Evolutionary conservation across 2,329 filamentous ascomycete genomes (phyloP), one percentile per base, ranked within the genome.

Genomic region (Ambrosiella xylebori): DNA sequence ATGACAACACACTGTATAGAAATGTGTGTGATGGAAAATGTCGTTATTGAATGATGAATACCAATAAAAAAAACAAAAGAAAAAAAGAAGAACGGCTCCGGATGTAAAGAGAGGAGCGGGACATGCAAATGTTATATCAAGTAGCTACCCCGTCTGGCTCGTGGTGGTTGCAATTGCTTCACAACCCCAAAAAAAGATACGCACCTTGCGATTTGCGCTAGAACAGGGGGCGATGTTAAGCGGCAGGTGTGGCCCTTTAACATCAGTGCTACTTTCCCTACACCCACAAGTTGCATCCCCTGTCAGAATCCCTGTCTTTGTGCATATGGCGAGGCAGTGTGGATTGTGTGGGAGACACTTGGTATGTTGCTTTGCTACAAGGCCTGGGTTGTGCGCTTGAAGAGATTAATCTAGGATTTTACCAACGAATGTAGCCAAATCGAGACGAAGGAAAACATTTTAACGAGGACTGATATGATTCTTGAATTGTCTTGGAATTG

Each of bases 101-200:
- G 19, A 51, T 35, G 15, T 36, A 13, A 35, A 19, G 8, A 51
- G 47, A 19, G 41, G 35, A 27, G 37, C 11, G 52, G 52, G 38
- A 54, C 52, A 44, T 41, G 52, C 38, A 54, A 54, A 41, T 54
- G 52, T 44, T 54, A 54, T 54, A 54, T 54, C 52, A 54, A 54
- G 52, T 19, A 54, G 38, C 47, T 51, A 36, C 47, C 47, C 27
- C 17, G 17, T 51, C 17, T n/a, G 17, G 47, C 27, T 51, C 19
- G 27, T 51, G 47, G 47, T 51, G 47, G 47, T 51, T 51, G 47
- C 47, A 36, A n/a, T 36, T 27, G 47, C 47, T 36, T 27, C 11
- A 35, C 27, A 19, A 15, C 27, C 19, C 8, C 27, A 51, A 51
- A 51, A 51, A 51, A 51, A n/a, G 47, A 51, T 27, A 51, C 19